Conservation (phyloP, 345 rosid species). For the Luvunga scandens region DNA sequence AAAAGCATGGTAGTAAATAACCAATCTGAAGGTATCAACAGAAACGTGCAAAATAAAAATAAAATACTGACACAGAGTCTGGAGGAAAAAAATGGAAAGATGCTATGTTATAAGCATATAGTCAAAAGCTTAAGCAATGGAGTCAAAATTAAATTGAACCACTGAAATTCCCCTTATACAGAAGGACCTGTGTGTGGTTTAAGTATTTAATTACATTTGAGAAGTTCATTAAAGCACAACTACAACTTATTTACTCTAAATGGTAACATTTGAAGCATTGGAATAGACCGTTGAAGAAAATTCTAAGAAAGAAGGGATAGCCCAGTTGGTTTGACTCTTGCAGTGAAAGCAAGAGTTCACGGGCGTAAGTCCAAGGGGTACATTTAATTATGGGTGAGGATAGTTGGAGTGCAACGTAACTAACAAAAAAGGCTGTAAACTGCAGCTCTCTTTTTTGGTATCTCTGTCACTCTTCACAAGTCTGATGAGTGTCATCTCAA, state of each 20-base stretch:
- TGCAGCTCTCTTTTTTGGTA: background rate
- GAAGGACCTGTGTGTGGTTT: background rate
- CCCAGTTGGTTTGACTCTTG: too few species aligned
- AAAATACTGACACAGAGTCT: too few species aligned
- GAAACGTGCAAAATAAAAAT: background rate
- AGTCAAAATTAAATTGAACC: background rate
- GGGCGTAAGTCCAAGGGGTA: too few species aligned
- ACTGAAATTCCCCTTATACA: background rate
- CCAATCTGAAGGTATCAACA: background rate
- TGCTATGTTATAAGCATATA: background rate
- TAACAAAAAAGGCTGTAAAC: background rate
- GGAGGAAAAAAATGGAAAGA: background rate
- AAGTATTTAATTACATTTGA: background rate
- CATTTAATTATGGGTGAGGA: too few species aligned
- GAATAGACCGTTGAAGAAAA: background rate
- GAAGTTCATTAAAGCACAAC: background rate
- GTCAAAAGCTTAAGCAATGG: background rate
- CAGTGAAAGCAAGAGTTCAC: too few species aligned
- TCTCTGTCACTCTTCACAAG: background rate
- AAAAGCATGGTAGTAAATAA: constrained; percentile 7
- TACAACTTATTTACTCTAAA: background rate
- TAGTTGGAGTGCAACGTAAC: too few species aligned
- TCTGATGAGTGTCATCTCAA: background rate
- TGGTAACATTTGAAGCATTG: background rate
- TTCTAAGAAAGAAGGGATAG: too few species aligned